phyloP scores from a whole-genome alignment of 768 basidiomycete species.

The Termitomyces sp. region DNA sequence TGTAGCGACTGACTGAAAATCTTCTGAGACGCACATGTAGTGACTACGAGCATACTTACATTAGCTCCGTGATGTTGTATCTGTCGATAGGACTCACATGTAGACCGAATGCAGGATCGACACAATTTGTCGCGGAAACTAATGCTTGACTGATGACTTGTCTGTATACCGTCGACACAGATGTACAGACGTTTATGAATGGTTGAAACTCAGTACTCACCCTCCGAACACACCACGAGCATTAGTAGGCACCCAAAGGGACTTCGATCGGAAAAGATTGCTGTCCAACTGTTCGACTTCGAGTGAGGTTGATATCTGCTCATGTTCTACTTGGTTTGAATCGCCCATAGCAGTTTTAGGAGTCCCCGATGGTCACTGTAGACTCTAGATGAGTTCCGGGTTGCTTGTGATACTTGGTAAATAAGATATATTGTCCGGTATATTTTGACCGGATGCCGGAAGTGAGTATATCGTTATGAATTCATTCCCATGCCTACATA shows the following conservation, averaged over 20 bases:
- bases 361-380: not conserved
- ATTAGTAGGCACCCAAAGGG: constrained; percentile 53
- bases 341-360: constrained; percentile 17
- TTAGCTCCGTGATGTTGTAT: not conserved
- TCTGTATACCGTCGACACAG: constrained; percentile 14
- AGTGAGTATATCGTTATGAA: not conserved
- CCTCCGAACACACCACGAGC: constrained; percentile 82
- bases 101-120: constrained; percentile 55
- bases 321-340: constrained; percentile 51
- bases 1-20: not conserved
- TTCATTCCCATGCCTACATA: too few species aligned
- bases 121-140: constrained; percentile 73
- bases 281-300: constrained; percentile 76
- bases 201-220: constrained; percentile 19
- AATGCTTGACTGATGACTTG: constrained; percentile 88
- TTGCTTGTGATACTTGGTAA: constrained; percentile 25
- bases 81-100: constrained; percentile 53
- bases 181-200: not conserved
- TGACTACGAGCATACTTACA: constrained; percentile 35
- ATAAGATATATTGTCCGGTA: not conserved
- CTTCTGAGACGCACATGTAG: constrained; percentile 49
- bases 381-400: constrained; percentile 51
- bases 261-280: constrained; percentile 75
- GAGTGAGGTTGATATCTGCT: constrained; percentile 65
- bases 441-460: constrained; percentile 16